These are phyloP conservation scores for Saccharata proteae DNA, from an alignment of 2,329 filamentous ascomycete genomes.

Conservation along the genomic window DNA sequence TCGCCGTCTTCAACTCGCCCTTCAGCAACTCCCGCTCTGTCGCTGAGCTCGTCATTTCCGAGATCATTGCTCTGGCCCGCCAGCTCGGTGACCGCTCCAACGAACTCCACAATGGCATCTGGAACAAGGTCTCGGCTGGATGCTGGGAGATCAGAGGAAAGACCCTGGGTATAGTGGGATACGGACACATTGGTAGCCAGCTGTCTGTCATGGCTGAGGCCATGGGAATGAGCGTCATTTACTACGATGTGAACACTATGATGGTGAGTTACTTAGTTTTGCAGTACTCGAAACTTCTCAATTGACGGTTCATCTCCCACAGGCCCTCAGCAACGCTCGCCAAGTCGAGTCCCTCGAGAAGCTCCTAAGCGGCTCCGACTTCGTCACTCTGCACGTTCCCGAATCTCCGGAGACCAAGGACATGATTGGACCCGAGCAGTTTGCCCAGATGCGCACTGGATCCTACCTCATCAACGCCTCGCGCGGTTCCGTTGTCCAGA, in stretches of 20 bases:
- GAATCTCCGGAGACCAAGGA: slow-evolving; percentile 86
- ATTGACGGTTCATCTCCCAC: neutral
- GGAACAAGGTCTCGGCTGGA: slow-evolving; percentile 94
- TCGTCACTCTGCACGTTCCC: slow-evolving; percentile 88
- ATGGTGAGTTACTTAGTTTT: slow-evolving; percentile 41
- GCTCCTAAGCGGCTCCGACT: slow-evolving; percentile 72
- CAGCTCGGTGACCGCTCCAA: slow-evolving; percentile 87
- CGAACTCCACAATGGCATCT: slow-evolving; percentile 86
- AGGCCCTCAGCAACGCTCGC: slow-evolving; percentile 67
- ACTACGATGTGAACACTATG: slow-evolving; percentile 87
- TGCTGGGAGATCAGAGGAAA: slow-evolving; percentile 99
- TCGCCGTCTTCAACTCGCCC: slow-evolving; percentile 97
- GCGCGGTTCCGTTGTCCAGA: slow-evolving; percentile 86
- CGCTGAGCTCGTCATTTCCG: slow-evolving; percentile 86
- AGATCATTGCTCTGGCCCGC: slow-evolving; percentile 83
- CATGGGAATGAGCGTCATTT: slow-evolving; percentile 97
- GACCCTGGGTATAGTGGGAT: slow-evolving; percentile 90
- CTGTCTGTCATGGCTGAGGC: slow-evolving; percentile 89
- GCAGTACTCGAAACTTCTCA: neutral
- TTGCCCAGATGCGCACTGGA: slow-evolving; percentile 83
- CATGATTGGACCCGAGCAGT: slow-evolving; percentile 70
- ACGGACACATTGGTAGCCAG: slow-evolving; percentile 94
- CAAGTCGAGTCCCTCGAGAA: slow-evolving; percentile 69
- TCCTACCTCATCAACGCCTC: slow-evolving; percentile 94
- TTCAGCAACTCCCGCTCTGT: slow-evolving; percentile 97